These are phyloP conservation scores for Pseudonectria foliicola DNA, from an alignment of 2,329 filamentous ascomycete species.

Conservation along the genomic window DNA sequence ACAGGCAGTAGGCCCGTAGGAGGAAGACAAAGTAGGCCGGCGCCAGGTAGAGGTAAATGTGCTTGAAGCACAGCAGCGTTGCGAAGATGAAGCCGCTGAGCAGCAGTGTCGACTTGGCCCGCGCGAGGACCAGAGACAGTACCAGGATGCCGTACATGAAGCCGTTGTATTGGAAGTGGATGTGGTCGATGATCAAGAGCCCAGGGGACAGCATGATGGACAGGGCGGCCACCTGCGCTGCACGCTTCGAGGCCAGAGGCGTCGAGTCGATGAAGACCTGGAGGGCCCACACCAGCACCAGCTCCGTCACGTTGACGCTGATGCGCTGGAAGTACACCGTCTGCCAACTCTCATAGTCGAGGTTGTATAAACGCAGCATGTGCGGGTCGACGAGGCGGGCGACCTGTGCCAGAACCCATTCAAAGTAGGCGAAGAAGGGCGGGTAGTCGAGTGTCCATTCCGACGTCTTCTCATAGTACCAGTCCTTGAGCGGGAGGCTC, in stretches of 20 bases:
- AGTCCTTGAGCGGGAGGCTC: slow-evolving; percentile 76
- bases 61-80: slow-evolving; percentile 83
- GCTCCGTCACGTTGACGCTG: slow-evolving; percentile 81
- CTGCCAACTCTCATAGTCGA: slow-evolving; percentile 86
- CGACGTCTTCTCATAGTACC: slow-evolving; percentile 96
- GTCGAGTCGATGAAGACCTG: slow-evolving; percentile 72
- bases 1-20: slow-evolving; percentile 82
- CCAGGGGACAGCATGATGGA: slow-evolving; percentile 89
- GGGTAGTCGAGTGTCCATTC: slow-evolving; percentile 99
- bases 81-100: slow-evolving; percentile 79
- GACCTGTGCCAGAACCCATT: slow-evolving; percentile 81
- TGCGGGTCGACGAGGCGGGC: slow-evolving; percentile 70
- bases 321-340: slow-evolving; percentile 87
- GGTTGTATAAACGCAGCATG: slow-evolving; percentile 75
- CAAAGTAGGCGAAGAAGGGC: slow-evolving; percentile 95
- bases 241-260: slow-evolving; percentile 56
- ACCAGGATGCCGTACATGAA: slow-evolving; percentile 90
- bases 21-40: slow-evolving; percentile 94
- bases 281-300: slow-evolving; percentile 77
- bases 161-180: slow-evolving; percentile 98
- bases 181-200: slow-evolving; percentile 93
- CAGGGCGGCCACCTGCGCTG: slow-evolving; percentile 78
- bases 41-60: slow-evolving; percentile 94
- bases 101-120: slow-evolving; percentile 66
- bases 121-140: slow-evolving; percentile 76